Conservation (phyloP, 768 basidiomycete species). For the Boletus sensibilis region DNA sequence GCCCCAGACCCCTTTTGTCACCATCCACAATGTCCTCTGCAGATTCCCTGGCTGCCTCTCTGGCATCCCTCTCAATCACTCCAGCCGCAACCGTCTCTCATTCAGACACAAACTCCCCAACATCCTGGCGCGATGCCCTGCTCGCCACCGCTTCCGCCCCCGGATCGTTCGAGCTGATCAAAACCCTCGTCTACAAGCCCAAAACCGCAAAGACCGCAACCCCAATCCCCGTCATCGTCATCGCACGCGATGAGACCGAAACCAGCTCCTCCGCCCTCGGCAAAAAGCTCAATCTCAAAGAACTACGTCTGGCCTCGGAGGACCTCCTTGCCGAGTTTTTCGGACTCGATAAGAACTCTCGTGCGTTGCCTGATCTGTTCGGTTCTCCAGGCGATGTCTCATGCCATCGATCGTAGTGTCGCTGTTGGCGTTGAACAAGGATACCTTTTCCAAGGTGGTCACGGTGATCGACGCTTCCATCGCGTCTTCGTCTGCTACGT, state of each 20-base stretch:
- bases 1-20: background rate
- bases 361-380: slow-evolving; percentile 46
- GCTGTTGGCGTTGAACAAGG: slow-evolving; percentile 65
- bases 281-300: slow-evolving; percentile 82
- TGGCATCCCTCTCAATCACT: slow-evolving; percentile 55
- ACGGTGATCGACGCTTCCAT: slow-evolving; percentile 80
- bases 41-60: slow-evolving; percentile 38
- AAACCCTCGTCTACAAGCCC: slow-evolving; percentile 93
- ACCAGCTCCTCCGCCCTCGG: slow-evolving; percentile 74
- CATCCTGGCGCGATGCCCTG: slow-evolving; percentile 75
- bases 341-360: slow-evolving; percentile 77
- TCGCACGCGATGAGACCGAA: slow-evolving; percentile 84
- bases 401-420: slow-evolving; percentile 56
- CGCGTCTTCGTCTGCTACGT: slow-evolving; percentile 56
- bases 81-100: slow-evolving; percentile 57
- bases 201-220: slow-evolving; percentile 90
- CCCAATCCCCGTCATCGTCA: slow-evolving; percentile 81
- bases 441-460: slow-evolving; percentile 66
- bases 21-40: slow-evolving; percentile 37
- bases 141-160: slow-evolving; percentile 51
- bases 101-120: slow-evolving; percentile 61
- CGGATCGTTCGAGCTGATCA: slow-evolving; percentile 67
- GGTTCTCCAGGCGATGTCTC: background rate
- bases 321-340: slow-evolving; percentile 88
- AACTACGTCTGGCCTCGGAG: slow-evolving; percentile 80